Percentiles rank a stretch among this genome's conserved stretches.
Conservation (phyloP, 2,329 filamentous ascomycete genomes). For the Aureobasidium sp. region DNA sequence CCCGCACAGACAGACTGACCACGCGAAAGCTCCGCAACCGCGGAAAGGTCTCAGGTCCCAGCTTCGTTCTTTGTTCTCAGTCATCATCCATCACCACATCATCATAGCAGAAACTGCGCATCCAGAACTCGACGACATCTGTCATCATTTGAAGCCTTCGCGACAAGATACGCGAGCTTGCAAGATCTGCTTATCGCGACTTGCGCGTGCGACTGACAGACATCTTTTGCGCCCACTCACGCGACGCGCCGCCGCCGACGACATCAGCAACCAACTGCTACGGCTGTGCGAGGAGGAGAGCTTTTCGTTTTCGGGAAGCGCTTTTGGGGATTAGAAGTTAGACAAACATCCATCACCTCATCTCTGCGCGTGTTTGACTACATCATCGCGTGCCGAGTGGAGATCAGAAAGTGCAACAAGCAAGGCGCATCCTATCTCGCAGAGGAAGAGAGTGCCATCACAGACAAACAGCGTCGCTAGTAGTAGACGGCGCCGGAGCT, state of each 20-base stretch:
- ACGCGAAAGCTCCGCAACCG: constrained; percentile 1
- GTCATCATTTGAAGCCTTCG: neutral
- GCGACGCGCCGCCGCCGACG: constrained; percentile 1
- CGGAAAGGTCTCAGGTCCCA: neutral
- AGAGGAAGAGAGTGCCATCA: neutral
- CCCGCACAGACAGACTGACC: neutral
- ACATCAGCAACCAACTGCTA: neutral
- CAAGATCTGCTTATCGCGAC: neutral
- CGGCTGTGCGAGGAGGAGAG: neutral
- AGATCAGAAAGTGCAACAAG: neutral
- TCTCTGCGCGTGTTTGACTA: constrained; percentile 2
- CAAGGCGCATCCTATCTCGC: neutral
- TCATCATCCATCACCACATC: neutral
- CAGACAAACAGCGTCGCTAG: neutral
- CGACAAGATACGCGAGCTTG: neutral
- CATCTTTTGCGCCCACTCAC: neutral
- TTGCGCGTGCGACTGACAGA: neutral
- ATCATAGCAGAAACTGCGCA: neutral
- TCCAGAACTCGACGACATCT: neutral
- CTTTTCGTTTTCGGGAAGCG: neutral
- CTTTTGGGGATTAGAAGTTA: constrained; percentile 4
- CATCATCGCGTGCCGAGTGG: constrained; percentile 5
- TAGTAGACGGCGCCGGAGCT: neutral
- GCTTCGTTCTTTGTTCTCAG: neutral
- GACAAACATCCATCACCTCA: constrained; percentile 5